phyloP scores from a whole-genome alignment of 148 eudicot genomes.

The Mesembryanthemum crystallinum region DNA sequence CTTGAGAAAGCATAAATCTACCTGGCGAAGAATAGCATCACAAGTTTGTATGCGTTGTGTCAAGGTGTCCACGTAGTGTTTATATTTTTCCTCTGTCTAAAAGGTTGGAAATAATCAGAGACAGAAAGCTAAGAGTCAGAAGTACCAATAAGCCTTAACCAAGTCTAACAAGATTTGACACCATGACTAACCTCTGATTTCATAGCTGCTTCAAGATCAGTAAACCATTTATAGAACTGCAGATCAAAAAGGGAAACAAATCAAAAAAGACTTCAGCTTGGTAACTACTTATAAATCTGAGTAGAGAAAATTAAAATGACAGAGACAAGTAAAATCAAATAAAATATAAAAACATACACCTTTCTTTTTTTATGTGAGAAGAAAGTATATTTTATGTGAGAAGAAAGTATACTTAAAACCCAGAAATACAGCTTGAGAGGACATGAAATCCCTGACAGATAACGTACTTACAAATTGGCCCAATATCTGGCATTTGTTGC shows the following conservation, averaged over 20 bases:
- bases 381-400: too few species aligned
- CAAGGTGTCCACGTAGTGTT: constrained; percentile 79
- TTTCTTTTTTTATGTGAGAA: not conserved
- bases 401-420: too few species aligned
- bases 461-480: too few species aligned
- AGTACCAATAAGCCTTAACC: not conserved
- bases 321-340: not conserved
- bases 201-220: constrained; percentile 97
- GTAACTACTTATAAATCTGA: constrained; percentile 5
- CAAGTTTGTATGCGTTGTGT: constrained; percentile 87
- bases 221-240: constrained; percentile 98
- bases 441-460: too few species aligned
- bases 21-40: constrained; percentile 86
- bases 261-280: constrained; percentile 3
- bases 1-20: constrained; percentile 18
- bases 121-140: constrained; percentile 5
- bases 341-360: not conserved
- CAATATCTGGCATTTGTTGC: too few species aligned
- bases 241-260: constrained; percentile 24
- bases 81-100: constrained; percentile 98
- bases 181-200: constrained; percentile 79
- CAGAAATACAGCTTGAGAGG: too few species aligned
- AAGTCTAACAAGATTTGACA: constrained; percentile 23
- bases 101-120: constrained; percentile 31
- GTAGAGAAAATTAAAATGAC: not conserved